Evolutionary conservation across 108 stramenopile genomes (phyloP), one percentile per base, ranked within the genome.

Genomic region (Cyclostephanos tholiformis): DNA sequence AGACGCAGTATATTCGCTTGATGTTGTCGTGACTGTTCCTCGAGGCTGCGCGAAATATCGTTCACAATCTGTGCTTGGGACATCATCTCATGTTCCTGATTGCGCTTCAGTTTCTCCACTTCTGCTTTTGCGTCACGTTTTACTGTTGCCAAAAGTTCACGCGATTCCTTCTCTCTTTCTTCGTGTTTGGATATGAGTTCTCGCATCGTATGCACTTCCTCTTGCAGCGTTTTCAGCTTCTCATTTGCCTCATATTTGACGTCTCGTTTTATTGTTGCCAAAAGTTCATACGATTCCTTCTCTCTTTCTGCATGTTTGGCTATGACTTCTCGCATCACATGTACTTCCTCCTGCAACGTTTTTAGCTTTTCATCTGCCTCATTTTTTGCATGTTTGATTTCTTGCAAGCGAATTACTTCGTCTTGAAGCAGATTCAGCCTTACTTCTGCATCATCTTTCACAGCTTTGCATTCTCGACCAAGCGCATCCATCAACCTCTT

Each of bases 161-260:
- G 52, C n/a, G 64, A 27, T n/a, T 77, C 56, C 43, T 66, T 67
- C 26, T 77, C 77, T 44, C 25, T 65, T 2, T 19, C 63, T 30
- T 20, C 56, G 19, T 30, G 36, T 49, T 19, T 57, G 8, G 49
- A 69, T n/a, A 56, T 38, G 56, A 77, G 64, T 8, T 70, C 58
- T 36, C 59, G 69, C 36, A 71, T 29, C 2, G 63, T 30, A 12
- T 14, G 14, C 25, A 63, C 17, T 48, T 70, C 69, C 26, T 59
- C 43, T 43, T 58, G 58, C 57, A 70, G 69, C 58, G 59, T 17
- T 11, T 10, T 58, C 69, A 30, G 57, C 19, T 36, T 53, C 22
- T 50, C 20, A 53, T 32, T 35, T 29, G 49, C 43, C 32, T 67
- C 51, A 10, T 32, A 32, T 19, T 43, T 26, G 9, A 59, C 57